These are phyloP conservation scores for Baorangia bicolor DNA, from an alignment of 768 basidiomycete species.

Conservation along the genomic window DNA sequence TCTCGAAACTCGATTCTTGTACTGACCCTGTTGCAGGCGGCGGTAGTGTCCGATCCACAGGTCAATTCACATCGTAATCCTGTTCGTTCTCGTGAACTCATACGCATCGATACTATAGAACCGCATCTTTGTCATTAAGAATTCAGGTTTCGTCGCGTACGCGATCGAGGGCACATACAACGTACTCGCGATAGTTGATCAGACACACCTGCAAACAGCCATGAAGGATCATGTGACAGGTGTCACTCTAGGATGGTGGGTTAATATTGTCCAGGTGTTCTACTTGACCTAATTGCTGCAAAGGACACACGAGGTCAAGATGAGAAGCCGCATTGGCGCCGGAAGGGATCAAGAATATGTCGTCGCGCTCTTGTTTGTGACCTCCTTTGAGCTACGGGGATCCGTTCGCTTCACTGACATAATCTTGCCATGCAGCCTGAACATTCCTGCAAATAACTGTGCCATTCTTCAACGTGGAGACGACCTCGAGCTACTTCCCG, in stretches of 20 bases:
- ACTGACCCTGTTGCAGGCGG: conserved; percentile 37
- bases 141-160: conserved; percentile 75
- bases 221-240: conserved; percentile 65
- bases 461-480: conserved; percentile 82
- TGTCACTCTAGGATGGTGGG: conserved; percentile 56
- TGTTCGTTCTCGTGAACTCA: background rate
- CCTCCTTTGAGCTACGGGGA: background rate
- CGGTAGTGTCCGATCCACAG: conserved; percentile 74
- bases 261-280: background rate
- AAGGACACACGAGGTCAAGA: conserved; percentile 73
- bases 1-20: background rate
- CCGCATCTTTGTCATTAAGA: conserved; percentile 77
- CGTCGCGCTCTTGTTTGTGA: conserved; percentile 69
- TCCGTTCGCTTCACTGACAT: background rate
- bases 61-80: conserved; percentile 21
- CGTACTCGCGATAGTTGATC: conserved; percentile 80
- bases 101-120: conserved; percentile 38
- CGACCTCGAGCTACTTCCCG: conserved; percentile 72
- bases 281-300: background rate
- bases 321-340: conserved; percentile 56
- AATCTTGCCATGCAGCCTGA: conserved; percentile 47
- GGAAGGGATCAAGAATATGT: conserved; percentile 60
- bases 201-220: conserved; percentile 66
- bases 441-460: conserved; percentile 85
- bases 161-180: conserved; percentile 75